Percentiles rank a stretch among this genome's conserved stretches.
Evolutionary conservation across 805 yeast species (phyloP).

Genomic region (Hanseniaspora mollemarum): DNA sequence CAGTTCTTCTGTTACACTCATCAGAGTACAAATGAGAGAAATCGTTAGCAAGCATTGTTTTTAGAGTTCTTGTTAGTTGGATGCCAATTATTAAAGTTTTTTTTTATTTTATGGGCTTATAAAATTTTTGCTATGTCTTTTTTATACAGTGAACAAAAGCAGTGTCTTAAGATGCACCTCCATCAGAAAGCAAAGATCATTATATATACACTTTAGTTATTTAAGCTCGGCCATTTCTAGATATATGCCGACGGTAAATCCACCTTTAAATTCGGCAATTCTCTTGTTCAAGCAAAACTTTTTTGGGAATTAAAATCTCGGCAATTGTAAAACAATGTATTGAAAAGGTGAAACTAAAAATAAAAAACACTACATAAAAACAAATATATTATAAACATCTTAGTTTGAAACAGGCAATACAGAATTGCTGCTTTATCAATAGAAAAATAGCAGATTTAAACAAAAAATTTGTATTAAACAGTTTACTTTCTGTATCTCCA

Average conservation of each 20-base stretch:
- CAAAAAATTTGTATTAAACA: background rate
- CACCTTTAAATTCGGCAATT: too few species aligned
- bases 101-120: background rate
- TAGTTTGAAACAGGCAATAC: background rate
- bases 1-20: constrained; percentile 64
- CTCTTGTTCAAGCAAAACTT: too few species aligned
- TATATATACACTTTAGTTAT: too few species aligned
- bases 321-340: too few species aligned
- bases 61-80: background rate
- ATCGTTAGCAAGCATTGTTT: constrained; percentile 44
- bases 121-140: background rate
- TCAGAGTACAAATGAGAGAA: constrained; percentile 64
- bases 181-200: too few species aligned
- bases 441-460: background rate
- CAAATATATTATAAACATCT: background rate
- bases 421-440: too few species aligned
- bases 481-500: constrained; percentile 95
- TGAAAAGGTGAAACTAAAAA: too few species aligned
- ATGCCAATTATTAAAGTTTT: too few species aligned
- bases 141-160: background rate
- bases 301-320: too few species aligned
- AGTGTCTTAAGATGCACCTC: too few species aligned
- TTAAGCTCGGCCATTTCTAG: too few species aligned
- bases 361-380: constrained; percentile 9
- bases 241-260: too few species aligned